Evolutionary conservation across 768 basidiomycete genomes (phyloP).

Genomic region (Pleurotus tuoliensis): DNA sequence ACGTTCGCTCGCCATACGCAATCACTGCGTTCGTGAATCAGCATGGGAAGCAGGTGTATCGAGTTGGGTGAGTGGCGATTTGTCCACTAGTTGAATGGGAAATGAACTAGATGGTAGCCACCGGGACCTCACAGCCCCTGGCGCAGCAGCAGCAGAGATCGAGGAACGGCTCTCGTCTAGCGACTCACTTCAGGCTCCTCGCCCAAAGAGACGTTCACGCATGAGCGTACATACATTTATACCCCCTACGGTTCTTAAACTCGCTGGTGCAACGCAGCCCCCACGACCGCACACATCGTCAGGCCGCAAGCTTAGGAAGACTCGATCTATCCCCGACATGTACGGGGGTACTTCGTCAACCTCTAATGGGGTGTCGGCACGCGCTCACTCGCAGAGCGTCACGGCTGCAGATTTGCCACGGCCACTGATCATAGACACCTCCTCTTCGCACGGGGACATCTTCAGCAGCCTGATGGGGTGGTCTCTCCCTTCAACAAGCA

Average conservation of each 20-base stretch:
- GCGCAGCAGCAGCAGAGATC: conserved; percentile 45
- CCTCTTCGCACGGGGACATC: conserved; percentile 38
- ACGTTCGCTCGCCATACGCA: conserved; percentile 72
- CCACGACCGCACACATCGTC: conserved; percentile 26
- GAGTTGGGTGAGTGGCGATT: conserved; percentile 59
- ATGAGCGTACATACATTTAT: conserved; percentile 62
- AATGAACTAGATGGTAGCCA: conserved; percentile 32
- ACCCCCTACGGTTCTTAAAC: conserved; percentile 48
- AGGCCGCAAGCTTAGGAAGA: conserved; percentile 59
- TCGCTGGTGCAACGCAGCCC: conserved; percentile 24
- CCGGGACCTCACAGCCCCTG: conserved; percentile 61
- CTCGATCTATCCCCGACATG: conserved; percentile 70
- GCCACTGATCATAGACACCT: conserved; percentile 23
- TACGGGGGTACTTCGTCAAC: conserved; percentile 24
- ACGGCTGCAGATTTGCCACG: conserved; percentile 65
- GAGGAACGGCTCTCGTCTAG: conserved; percentile 38
- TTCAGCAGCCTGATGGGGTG: conserved; percentile 69
- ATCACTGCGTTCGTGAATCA: conserved; percentile 83
- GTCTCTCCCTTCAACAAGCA: conserved; percentile 30
- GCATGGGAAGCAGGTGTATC: conserved; percentile 73
- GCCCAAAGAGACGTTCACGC: conserved; percentile 51
- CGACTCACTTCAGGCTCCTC: conserved; percentile 33
- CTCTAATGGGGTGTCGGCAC: conserved; percentile 36
- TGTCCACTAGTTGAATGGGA: neutral
- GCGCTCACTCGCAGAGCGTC: conserved; percentile 76